Conservation (phyloP, 1,284 basidiomycete genomes). For the Meira miltonrushii region DNA sequence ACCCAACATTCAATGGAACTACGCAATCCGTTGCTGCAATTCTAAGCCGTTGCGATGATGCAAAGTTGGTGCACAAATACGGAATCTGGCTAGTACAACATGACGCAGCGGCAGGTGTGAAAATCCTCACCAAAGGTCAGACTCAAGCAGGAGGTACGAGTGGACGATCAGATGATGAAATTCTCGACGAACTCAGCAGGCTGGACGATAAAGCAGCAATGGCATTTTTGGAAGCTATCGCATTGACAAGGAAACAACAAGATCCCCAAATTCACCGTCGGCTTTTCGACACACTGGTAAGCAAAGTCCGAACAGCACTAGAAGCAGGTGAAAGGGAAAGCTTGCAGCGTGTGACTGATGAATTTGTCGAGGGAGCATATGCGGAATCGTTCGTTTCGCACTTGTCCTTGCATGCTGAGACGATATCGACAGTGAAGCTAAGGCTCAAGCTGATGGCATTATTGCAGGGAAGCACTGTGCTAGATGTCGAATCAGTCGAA, state of each 20-base stretch:
- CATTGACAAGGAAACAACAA: conserved; percentile 29
- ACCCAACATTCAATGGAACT: conserved; percentile 16
- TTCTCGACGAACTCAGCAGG: conserved; percentile 22
- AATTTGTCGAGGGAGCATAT: conserved; percentile 27
- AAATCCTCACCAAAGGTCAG: conserved; percentile 21
- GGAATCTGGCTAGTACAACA: conserved; percentile 38
- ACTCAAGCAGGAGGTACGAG: conserved; percentile 17
- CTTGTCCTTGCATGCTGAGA: conserved; percentile 26
- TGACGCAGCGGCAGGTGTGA: conserved; percentile 30
- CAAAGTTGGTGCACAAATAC: conserved; percentile 20
- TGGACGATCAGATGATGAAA: conserved; percentile 2
- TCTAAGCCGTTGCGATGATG: conserved; percentile 16
- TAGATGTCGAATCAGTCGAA: conserved; percentile 21
- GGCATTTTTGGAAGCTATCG: conserved; percentile 42
- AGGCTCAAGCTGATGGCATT: conserved; percentile 38
- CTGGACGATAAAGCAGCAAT: conserved; percentile 32
- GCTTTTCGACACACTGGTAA: conserved; percentile 15
- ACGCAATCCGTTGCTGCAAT: conserved; percentile 20
- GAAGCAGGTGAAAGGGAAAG: not conserved
- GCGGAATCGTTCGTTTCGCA: conserved; percentile 41
- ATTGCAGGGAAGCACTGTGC: conserved; percentile 30
- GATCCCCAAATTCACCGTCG: conserved; percentile 30
- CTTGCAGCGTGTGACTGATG: conserved; percentile 14
- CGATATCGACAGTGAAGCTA: conserved; percentile 15
- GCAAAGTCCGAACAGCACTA: conserved; percentile 1